Evolutionary conservation across 495 filamentous ascomycete genomes (phyloP), one percentile per base, ranked within the genome.

Genomic region (Aspergillus wentii): DNA sequence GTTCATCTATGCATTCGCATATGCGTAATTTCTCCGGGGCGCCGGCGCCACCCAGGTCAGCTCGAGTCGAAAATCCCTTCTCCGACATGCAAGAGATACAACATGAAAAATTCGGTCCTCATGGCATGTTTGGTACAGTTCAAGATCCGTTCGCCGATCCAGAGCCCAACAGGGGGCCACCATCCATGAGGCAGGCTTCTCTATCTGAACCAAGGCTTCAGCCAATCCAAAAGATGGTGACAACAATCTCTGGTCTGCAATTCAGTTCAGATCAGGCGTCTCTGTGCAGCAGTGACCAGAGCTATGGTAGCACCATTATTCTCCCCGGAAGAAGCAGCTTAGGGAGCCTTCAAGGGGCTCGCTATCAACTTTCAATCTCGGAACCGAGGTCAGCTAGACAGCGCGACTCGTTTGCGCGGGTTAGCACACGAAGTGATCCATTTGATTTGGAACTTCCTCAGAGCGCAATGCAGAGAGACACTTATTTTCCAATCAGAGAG

Each of bases 391-490:
- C 4, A 36, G 34, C 1, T 26, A 20, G 1, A 33, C 14, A 8
- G 18, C 21, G 22, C 35, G 30, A 27, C 41, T 6, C 41, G 41
- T 36, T 1, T 22, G 44, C 3, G 29, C 44, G 23, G 7, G 43
- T 40, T n/a, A 64, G 61, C 17, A 45, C 47, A 9, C 78, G 79
- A 39, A 83, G 79, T 11, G 75, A 85, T 35, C 79, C 80, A 0
- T 85, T 83, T 44, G 81, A 85, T 46, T 58, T 83, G 1, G 78
- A 83, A 34, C 59, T 67, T 17, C 74, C 76, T 6, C 41, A 38
- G 4, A 55, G 35, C 15, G 41, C 36, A 4, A 18, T 48, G 25
- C 41, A 46, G 15, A 41, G 44, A 9, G 26, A 41, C 13, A 40
- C 46, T 28, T 43, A 41, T n/a, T 26, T 33, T 14, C 39, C 38